Conservation (phyloP, 495 filamentous ascomycete genomes). For the Letharia columbiana region DNA sequence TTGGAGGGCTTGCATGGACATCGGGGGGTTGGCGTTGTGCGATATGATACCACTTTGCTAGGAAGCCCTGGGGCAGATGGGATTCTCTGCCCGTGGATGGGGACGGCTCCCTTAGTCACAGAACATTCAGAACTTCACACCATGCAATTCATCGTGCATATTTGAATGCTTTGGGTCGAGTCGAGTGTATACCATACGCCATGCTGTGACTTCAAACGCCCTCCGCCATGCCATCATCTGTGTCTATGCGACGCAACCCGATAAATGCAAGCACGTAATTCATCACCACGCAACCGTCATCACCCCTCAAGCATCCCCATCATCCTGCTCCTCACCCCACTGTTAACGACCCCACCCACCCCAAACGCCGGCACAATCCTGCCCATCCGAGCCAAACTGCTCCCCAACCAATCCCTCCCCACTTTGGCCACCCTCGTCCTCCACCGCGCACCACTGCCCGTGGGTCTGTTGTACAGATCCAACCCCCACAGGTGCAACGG, state of each 20-base stretch:
- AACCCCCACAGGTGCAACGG: conserved; percentile 82
- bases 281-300: not conserved
- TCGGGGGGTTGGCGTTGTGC: not conserved
- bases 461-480: conserved; percentile 76
- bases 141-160: not conserved
- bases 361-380: conserved; percentile 94
- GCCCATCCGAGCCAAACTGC: conserved; percentile 71
- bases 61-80: too few relatives aligned
- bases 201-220: conserved; percentile 4
- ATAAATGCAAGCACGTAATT: conserved; percentile 4
- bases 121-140: too few relatives aligned
- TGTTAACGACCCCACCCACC: conserved; percentile 83
- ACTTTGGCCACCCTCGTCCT: conserved; percentile 55
- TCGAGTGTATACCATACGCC: not conserved
- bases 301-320: conserved; percentile 44
- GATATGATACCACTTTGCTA: not conserved
- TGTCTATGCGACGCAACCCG: not conserved
- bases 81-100: too few relatives aligned
- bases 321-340: conserved; percentile 53
- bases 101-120: not conserved
- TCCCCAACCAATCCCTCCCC: conserved; percentile 66
- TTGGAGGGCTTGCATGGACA: not conserved
- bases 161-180: not conserved
- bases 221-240: not conserved
- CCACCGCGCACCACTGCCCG: conserved; percentile 39